phyloP scores from a whole-genome alignment of 2,329 filamentous ascomycete genomes.

The Calycina marina region DNA sequence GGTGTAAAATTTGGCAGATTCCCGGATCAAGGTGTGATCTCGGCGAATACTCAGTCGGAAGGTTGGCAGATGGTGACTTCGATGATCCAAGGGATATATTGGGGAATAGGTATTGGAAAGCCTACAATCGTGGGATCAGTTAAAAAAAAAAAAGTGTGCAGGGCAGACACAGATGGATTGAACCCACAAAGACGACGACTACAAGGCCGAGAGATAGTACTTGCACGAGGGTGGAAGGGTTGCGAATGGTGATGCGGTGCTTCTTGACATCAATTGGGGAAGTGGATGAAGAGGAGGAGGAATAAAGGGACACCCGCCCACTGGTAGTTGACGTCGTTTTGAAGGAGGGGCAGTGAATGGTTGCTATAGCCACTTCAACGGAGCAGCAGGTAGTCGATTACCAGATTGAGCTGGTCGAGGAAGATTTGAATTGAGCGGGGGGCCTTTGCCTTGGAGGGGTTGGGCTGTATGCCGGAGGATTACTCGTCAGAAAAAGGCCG shows the following conservation, averaged over 20 bases:
- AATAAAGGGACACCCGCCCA: too few species aligned
- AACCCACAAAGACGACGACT: slow-evolving; percentile 19
- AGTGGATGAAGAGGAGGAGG: too few species aligned
- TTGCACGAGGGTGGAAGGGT: slow-evolving; percentile 18
- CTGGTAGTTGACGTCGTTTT: slow-evolving; percentile 16
- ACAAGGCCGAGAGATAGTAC: slow-evolving; percentile 21
- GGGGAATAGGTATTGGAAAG: slow-evolving; percentile 35
- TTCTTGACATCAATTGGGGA: too few species aligned
- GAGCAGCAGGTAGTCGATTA: too few species aligned
- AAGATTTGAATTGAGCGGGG: too few species aligned
- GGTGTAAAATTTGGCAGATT: slow-evolving; percentile 38
- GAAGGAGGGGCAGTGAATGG: slow-evolving; percentile 1
- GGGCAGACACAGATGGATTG: too few species aligned
- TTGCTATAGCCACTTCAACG: too few species aligned
- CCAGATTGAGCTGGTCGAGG: too few species aligned
- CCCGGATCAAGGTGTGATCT: slow-evolving; percentile 29
- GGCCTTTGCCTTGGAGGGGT: too few species aligned
- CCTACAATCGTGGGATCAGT: slow-evolving; percentile 27
- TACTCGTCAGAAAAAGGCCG: too few species aligned
- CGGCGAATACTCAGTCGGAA: slow-evolving; percentile 26
- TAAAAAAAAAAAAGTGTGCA: neutral
- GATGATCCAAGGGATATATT: slow-evolving; percentile 20
- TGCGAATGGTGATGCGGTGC: too few species aligned
- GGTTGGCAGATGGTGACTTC: slow-evolving; percentile 21
- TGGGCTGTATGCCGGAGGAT: too few species aligned